A percentile compares a stretch with the other conserved stretches of the same genome.
These are phyloP conservation scores for Metschnikowia rubicola DNA, from an alignment of 805 yeast genomes.

Conservation along the genomic window DNA sequence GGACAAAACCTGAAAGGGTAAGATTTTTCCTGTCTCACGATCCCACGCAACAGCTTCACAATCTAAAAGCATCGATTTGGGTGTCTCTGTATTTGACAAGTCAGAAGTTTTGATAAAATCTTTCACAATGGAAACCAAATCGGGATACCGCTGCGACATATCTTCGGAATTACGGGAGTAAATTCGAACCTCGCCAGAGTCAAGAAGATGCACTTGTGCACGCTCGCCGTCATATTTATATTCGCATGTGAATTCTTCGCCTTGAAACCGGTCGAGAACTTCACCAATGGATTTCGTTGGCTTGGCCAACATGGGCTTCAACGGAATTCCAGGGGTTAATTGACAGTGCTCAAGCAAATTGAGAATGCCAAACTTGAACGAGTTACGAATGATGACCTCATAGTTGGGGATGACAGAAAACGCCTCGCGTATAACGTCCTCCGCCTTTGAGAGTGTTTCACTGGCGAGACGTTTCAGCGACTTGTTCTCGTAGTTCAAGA, in stretches of 20 bases:
- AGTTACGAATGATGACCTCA: slow-evolving; percentile 66
- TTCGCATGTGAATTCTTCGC: slow-evolving; percentile 86
- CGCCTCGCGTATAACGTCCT: slow-evolving; percentile 77
- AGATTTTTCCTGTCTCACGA: slow-evolving; percentile 64
- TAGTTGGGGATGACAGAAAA: slow-evolving; percentile 90
- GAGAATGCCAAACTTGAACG: slow-evolving; percentile 64
- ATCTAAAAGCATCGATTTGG: slow-evolving; percentile 72
- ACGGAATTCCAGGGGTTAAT: slow-evolving; percentile 86
- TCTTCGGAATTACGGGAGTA: slow-evolving; percentile 95
- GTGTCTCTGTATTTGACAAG: slow-evolving; percentile 15
- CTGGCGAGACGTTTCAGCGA: slow-evolving; percentile 25
- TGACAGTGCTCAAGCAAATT: slow-evolving; percentile 65
- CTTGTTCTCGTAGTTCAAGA: slow-evolving; percentile 55
- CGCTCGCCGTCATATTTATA: slow-evolving; percentile 98
- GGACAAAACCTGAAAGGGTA: slow-evolving; percentile 90
- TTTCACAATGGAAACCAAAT: slow-evolving; percentile 65
- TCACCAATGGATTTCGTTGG: slow-evolving; percentile 95
- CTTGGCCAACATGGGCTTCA: slow-evolving; percentile 97
- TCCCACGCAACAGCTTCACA: slow-evolving; percentile 99
- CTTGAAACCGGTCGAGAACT: slow-evolving; percentile 83
- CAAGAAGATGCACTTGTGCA: slow-evolving; percentile 83
- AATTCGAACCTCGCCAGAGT: slow-evolving; percentile 64
- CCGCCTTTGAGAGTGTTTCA: slow-evolving; percentile 59
- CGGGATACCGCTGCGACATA: slow-evolving; percentile 96
- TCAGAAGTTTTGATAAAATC: slow-evolving; percentile 46